phyloP scores from a whole-genome alignment of 768 basidiomycete species.

The Tephrocybe sp. region DNA sequence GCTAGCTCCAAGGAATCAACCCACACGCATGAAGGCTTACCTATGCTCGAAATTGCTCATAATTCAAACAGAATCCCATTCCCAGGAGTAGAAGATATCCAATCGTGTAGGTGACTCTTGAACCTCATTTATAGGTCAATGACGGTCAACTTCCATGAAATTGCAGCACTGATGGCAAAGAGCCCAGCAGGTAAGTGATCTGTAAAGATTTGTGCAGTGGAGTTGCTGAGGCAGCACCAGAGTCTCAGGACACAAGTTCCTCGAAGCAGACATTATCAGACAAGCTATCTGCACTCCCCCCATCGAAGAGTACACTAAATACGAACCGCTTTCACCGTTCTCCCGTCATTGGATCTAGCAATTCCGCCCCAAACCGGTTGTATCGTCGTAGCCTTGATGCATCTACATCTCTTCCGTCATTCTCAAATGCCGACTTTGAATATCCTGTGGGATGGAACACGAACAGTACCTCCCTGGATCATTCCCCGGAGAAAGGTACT shows the following conservation, averaged over 20 bases:
- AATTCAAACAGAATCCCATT: conserved; percentile 8
- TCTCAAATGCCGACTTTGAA: conserved; percentile 28
- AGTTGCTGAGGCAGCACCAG: conserved; percentile 1
- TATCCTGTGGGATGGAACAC: conserved; percentile 22
- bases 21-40: background rate
- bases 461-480: conserved; percentile 28
- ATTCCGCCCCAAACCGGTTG: conserved; percentile 23
- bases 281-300: conserved; percentile 42
- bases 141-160: no score
- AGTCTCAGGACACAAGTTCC: conserved; percentile 36
- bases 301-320: conserved; percentile 28
- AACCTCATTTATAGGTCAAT: background rate
- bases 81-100: background rate
- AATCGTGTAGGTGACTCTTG: conserved; percentile 1
- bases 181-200: background rate
- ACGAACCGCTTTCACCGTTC: conserved; percentile 33
- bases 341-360: conserved; percentile 30
- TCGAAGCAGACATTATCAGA: conserved; percentile 50
- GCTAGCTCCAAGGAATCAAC: background rate
- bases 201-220: background rate
- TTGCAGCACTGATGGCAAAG: background rate
- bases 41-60: background rate
- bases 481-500: conserved; percentile 40
- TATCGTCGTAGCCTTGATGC: conserved; percentile 43
- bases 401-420: conserved; percentile 41